A percentile compares a stretch with the other conserved stretches of the same genome.
phyloP scores from a whole-genome alignment of 768 basidiomycete genomes.

The Phlebiopsis gigantea region DNA sequence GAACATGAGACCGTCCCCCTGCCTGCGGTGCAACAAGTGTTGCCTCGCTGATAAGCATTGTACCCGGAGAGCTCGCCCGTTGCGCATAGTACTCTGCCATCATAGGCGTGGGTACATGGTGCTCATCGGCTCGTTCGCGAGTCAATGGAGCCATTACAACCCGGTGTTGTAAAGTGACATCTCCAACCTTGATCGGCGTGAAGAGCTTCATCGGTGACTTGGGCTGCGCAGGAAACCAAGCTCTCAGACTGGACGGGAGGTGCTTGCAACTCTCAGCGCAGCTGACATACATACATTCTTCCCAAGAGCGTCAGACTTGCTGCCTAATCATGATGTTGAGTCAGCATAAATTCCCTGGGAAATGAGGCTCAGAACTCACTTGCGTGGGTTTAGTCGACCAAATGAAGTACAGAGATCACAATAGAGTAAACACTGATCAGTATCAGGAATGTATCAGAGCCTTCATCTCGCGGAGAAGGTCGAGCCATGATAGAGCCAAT shows the following conservation, averaged over 20 bases:
- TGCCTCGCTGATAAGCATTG: conserved; percentile 53
- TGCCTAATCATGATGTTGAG: not conserved
- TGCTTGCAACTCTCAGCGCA: not conserved
- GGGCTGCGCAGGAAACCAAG: no score
- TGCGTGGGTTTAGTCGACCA: not conserved
- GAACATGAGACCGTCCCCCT: conserved; percentile 44
- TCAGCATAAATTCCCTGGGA: not conserved
- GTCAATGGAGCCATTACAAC: conserved; percentile 53
- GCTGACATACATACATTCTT: not conserved
- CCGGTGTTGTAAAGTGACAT: conserved; percentile 38
- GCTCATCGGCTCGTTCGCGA: conserved; percentile 32
- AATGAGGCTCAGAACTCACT: not conserved
- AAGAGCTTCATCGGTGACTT: conserved; percentile 31
- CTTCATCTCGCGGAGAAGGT: no score
- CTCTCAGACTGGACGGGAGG: no score
- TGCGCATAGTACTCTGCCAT: conserved; percentile 46
- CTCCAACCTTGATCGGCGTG: conserved; percentile 41
- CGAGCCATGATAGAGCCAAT: no score
- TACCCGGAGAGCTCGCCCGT: conserved; percentile 42
- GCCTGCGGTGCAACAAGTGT: conserved; percentile 47
- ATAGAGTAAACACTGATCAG: not conserved
- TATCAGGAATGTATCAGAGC: no score
- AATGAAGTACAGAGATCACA: not conserved
- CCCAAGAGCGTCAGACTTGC: not conserved
- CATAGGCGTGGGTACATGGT: conserved; percentile 29